A percentile compares a stretch with the other conserved stretches of the same genome.
Evolutionary conservation across 2,329 filamentous ascomycete species (phyloP).

Genomic region (Pestalotiopsis sp.): DNA sequence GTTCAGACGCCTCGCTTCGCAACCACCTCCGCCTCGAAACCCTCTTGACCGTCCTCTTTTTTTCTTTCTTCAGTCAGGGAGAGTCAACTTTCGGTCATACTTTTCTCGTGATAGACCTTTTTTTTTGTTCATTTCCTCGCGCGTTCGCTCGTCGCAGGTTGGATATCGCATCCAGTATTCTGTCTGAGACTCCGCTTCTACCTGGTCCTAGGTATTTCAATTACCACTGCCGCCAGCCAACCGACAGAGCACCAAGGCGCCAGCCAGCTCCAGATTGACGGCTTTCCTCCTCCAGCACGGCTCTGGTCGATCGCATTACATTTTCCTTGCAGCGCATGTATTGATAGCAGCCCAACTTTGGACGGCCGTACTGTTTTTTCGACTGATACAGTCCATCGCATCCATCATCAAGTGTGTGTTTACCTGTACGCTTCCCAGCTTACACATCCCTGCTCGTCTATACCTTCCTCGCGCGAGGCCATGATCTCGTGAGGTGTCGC

Average conservation of each 20-base stretch:
- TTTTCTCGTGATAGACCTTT: slow-evolving; percentile 6
- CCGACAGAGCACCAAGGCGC: not conserved
- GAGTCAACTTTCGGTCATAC: slow-evolving; percentile 3
- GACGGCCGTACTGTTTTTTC: not conserved
- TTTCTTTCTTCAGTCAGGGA: not conserved
- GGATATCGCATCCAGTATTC: slow-evolving; percentile 6
- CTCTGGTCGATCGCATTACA: not conserved
- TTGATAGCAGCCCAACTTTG: not conserved
- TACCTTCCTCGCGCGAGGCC: not conserved
- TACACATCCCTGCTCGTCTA: not conserved
- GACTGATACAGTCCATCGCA: not conserved
- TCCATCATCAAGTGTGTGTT: not conserved
- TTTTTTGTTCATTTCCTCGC: not conserved
- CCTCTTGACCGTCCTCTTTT: not conserved
- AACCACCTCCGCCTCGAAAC: not conserved
- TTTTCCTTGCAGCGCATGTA: not conserved
- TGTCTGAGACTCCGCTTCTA: not conserved
- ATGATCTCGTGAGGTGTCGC: slow-evolving; percentile 1
- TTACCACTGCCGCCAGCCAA: not conserved
- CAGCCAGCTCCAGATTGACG: not conserved
- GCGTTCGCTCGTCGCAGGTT: not conserved
- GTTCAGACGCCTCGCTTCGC: slow-evolving; percentile 7
- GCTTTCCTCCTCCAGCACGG: not conserved
- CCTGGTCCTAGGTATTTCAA: not conserved
- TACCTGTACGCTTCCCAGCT: not conserved